These are phyloP conservation scores for Leucoagaricus sp. DNA, from an alignment of 1,284 basidiomycete species.

Conservation along the genomic window DNA sequence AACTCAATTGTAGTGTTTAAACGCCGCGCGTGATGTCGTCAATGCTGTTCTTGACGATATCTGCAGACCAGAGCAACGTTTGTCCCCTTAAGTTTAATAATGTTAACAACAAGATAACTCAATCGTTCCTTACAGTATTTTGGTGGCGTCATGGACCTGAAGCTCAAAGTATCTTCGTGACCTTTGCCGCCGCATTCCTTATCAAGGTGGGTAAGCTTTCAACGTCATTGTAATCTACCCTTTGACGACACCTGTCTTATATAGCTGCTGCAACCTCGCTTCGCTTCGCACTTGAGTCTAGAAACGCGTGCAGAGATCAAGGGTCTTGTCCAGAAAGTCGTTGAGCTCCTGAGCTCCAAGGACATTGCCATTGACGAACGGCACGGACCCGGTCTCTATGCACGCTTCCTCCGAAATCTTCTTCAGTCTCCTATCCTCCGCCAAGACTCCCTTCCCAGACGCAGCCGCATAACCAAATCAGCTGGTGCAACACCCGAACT, in stretches of 20 bases:
- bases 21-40: slow-evolving; percentile 65
- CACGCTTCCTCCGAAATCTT: slow-evolving; percentile 70
- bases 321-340: slow-evolving; percentile 59
- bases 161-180: slow-evolving; percentile 82
- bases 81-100: slow-evolving; percentile 23
- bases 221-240: not conserved
- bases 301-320: slow-evolving; percentile 64
- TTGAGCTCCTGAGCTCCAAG: slow-evolving; percentile 62
- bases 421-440: slow-evolving; percentile 51
- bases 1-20: slow-evolving; percentile 47
- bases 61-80: slow-evolving; percentile 55
- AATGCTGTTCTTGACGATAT: slow-evolving; percentile 64
- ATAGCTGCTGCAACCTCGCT: slow-evolving; percentile 74
- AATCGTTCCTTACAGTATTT: slow-evolving; percentile 37
- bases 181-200: slow-evolving; percentile 80
- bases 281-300: slow-evolving; percentile 54
- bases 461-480: slow-evolving; percentile 16
- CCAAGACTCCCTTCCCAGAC: slow-evolving; percentile 41
- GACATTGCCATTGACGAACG: slow-evolving; percentile 74
- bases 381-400: slow-evolving; percentile 74
- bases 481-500: slow-evolving; percentile 14
- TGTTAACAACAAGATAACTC: slow-evolving; percentile 4
- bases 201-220: slow-evolving; percentile 66
- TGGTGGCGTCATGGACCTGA: slow-evolving; percentile 79
- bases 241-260: not conserved